Conservation (phyloP, 1,284 basidiomycete species). For the Ustilago curta region DNA sequence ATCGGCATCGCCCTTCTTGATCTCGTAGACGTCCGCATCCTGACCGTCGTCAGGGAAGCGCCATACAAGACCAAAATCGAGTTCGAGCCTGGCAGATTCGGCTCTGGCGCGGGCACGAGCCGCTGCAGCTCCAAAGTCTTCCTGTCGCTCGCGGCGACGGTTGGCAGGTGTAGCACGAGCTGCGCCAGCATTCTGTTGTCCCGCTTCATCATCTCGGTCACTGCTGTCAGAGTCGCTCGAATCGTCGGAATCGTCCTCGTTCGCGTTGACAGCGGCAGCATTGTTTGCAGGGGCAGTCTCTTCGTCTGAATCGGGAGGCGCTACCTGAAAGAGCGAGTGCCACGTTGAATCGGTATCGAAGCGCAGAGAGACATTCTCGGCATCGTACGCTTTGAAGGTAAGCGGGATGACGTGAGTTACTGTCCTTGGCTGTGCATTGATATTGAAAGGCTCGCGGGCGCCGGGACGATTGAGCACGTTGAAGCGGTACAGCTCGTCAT, state of each 20-base stretch:
- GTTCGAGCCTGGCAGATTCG: conserved; percentile 49
- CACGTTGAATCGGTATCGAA: conserved; percentile 58
- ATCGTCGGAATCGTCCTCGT: conserved; percentile 18
- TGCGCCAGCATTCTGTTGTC: not conserved
- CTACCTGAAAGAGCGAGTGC: conserved; percentile 61
- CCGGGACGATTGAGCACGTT: conserved; percentile 47
- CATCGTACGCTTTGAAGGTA: conserved; percentile 49
- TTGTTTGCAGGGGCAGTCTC: conserved; percentile 18
- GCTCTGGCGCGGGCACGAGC: conserved; percentile 44
- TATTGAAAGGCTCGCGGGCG: conserved; percentile 40
- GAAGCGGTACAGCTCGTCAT: conserved; percentile 40
- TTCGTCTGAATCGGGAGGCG: conserved; percentile 25
- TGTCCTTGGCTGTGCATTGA: conserved; percentile 39
- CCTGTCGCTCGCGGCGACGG: conserved; percentile 17
- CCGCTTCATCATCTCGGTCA: conserved; percentile 15
- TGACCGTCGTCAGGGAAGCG: conserved; percentile 62
- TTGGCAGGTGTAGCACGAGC: conserved; percentile 3
- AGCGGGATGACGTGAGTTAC: conserved; percentile 59
- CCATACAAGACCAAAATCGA: conserved; percentile 62
- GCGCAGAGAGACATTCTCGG: conserved; percentile 44
- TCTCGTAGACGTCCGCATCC: conserved; percentile 48
- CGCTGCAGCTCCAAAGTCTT: conserved; percentile 33
- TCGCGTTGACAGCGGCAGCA: conserved; percentile 4
- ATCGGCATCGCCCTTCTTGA: conserved; percentile 42
- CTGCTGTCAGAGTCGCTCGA: conserved; percentile 15